Conservation (phyloP, 768 basidiomycete genomes). For the Leccinum aurantiacum region DNA sequence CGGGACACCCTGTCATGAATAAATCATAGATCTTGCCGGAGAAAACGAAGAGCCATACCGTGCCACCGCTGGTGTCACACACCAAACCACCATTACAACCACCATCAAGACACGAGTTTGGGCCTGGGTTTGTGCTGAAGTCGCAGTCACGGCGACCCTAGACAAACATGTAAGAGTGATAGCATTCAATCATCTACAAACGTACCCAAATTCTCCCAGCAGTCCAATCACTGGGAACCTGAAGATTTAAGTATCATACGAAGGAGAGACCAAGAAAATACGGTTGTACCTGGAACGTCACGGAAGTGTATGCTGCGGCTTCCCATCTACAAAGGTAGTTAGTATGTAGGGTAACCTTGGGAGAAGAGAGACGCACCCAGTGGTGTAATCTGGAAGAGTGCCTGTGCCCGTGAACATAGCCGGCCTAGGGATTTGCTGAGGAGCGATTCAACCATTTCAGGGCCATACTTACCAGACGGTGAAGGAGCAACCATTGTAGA, state of each 20-base stretch:
- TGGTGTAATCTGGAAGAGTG: constrained; percentile 41
- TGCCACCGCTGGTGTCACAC: constrained; percentile 48
- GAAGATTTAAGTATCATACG: not conserved
- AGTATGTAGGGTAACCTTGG: not conserved
- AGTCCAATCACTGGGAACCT: constrained; percentile 65
- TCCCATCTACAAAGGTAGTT: constrained; percentile 31
- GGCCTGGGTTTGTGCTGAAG: constrained; percentile 51
- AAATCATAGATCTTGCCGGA: not conserved
- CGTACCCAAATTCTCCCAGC: constrained; percentile 64
- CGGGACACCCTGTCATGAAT: constrained; percentile 51
- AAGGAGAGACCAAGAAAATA: not conserved
- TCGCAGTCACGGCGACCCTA: constrained; percentile 59
- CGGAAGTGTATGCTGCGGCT: constrained; percentile 28
- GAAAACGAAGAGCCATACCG: constrained; percentile 29
- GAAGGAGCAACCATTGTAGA: constrained; percentile 63
- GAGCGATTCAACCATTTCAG: not conserved
- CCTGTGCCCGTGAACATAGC: constrained; percentile 62
- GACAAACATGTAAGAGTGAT: not conserved
- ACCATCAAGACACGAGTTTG: constrained; percentile 59
- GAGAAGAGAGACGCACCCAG: constrained; percentile 41
- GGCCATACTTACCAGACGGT: constrained; percentile 57
- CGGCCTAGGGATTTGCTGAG: constrained; percentile 38
- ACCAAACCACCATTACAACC: constrained; percentile 69
- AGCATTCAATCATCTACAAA: not conserved
- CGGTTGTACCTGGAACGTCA: constrained; percentile 26